phyloP scores from a whole-genome alignment of 2,329 filamentous ascomycete species.

The Neocucurbitaria cava region DNA sequence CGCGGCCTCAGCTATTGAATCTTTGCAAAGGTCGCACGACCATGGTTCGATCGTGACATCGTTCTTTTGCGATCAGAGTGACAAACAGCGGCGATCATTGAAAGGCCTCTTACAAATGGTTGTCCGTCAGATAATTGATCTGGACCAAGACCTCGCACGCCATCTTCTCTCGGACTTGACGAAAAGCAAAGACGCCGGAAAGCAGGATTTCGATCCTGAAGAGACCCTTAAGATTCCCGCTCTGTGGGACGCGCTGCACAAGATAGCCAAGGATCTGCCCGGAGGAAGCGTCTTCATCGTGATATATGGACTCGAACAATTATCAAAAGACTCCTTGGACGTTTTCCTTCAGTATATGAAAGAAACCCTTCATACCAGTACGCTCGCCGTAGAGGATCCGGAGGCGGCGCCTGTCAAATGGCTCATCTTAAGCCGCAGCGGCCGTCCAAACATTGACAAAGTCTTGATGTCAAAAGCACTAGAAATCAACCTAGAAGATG shows the following conservation, averaged over 20 bases:
- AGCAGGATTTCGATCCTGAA: slow-evolving; percentile 25
- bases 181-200: slow-evolving; percentile 21
- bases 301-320: slow-evolving; percentile 26
- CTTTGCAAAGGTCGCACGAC: slow-evolving; percentile 7
- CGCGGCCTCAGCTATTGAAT: slow-evolving; percentile 27
- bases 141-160: slow-evolving; percentile 24
- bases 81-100: slow-evolving; percentile 23
- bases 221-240: slow-evolving; percentile 17
- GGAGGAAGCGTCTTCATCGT: slow-evolving; percentile 23
- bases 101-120: slow-evolving; percentile 22
- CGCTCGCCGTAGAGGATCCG: neutral
- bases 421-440: slow-evolving; percentile 25
- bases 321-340: slow-evolving; percentile 25
- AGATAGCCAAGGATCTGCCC: slow-evolving; percentile 17
- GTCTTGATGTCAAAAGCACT: slow-evolving; percentile 15
- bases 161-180: slow-evolving; percentile 29
- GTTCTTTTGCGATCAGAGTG: slow-evolving; percentile 32
- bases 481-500: slow-evolving; percentile 28
- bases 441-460: slow-evolving; percentile 28
- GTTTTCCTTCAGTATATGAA: slow-evolving; percentile 20
- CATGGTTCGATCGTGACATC: slow-evolving; percentile 19
- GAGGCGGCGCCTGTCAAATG: slow-evolving; percentile 21
- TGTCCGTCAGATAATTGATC: slow-evolving; percentile 26
- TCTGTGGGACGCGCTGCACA: slow-evolving; percentile 27
- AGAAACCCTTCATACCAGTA: neutral